Evolutionary conservation across 441 rosid genomes (phyloP).

Genomic region (Aleurites moluccanus): DNA sequence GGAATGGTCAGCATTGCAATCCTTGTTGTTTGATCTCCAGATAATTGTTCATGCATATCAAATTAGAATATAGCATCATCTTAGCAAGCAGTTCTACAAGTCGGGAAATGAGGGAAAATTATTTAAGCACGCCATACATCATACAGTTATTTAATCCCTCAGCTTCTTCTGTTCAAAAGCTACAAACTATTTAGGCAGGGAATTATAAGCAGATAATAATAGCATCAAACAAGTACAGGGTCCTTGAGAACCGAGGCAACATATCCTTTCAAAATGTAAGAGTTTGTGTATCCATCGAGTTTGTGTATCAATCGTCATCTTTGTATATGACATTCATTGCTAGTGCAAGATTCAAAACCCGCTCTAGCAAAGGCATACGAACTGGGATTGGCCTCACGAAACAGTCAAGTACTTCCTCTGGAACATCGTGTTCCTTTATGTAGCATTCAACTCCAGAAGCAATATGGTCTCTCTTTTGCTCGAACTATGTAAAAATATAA

Average conservation of each 20-base stretch:
- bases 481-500: conserved; percentile 26
- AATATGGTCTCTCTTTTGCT: conserved; percentile 33
- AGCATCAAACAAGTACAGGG: neutral
- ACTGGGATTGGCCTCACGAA: conserved; percentile 18
- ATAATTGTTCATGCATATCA: too few relatives aligned
- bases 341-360: conserved; percentile 16
- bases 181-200: too few relatives aligned
- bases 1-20: too few relatives aligned
- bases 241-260: conserved; percentile 19
- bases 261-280: neutral
- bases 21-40: too few relatives aligned
- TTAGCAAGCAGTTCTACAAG: too few relatives aligned
- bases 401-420: conserved; percentile 11
- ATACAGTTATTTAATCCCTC: too few relatives aligned
- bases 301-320: too few relatives aligned
- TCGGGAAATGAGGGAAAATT: too few relatives aligned
- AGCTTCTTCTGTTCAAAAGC: too few relatives aligned
- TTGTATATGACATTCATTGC: conserved; percentile 24
- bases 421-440: conserved; percentile 28
- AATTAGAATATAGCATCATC: too few relatives aligned
- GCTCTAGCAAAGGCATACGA: conserved; percentile 9
- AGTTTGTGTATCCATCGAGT: conserved; percentile 20
- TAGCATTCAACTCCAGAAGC: conserved; percentile 30
- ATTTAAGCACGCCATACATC: too few relatives aligned
- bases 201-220: too few relatives aligned